A percentile compares a stretch with the other conserved stretches of the same genome.
Evolutionary conservation across 371 early-diverging fungal genomes (phyloP).

Genomic region (Smittium mucronatum): DNA sequence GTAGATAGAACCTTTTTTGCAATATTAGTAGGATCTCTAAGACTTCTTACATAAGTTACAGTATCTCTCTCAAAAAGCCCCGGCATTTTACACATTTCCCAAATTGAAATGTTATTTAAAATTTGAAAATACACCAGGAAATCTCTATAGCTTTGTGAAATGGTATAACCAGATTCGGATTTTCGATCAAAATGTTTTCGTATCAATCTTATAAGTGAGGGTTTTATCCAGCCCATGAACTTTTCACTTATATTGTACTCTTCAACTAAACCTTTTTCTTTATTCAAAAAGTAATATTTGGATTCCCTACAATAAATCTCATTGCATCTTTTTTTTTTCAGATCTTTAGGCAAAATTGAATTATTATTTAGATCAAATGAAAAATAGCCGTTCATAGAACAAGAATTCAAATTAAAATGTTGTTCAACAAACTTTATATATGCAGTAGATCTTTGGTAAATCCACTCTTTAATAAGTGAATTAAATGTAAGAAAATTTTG

Average conservation of each 20-base stretch:
- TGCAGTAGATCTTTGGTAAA: neutral
- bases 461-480: neutral
- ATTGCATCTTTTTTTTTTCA: neutral
- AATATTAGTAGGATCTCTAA: neutral
- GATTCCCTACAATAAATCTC: neutral
- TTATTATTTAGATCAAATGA: neutral
- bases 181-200: neutral
- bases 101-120: neutral
- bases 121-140: neutral
- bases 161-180: neutral
- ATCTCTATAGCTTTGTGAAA: neutral
- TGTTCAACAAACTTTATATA: neutral
- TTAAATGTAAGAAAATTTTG: neutral
- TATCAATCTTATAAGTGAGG: neutral
- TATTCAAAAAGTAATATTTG: neutral
- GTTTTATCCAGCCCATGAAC: neutral
- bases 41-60: neutral
- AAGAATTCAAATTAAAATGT: neutral
- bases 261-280: neutral
- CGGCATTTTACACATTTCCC: neutral
- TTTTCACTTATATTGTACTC: neutral
- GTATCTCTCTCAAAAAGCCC: neutral
- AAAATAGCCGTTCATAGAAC: neutral
- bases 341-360: neutral
- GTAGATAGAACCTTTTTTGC: neutral